Conservation (phyloP, 345 rosid genomes). For the Eucalyptus marginata region DNA sequence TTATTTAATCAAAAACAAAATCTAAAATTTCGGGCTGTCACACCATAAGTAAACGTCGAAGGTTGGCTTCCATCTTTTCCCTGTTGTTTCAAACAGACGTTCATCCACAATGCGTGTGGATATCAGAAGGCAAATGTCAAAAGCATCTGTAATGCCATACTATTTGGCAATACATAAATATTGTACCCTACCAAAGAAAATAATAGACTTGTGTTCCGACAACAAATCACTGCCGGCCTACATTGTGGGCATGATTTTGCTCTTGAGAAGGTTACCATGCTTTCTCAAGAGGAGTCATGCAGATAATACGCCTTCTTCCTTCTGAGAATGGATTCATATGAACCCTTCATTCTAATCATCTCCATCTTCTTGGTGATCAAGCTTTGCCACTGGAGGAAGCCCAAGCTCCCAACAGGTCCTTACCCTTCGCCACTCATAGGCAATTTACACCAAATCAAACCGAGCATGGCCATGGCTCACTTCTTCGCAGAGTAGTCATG, state of each 20-base stretch:
- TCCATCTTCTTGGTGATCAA: not conserved
- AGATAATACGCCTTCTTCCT: not conserved
- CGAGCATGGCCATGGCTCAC: conserved; percentile 35
- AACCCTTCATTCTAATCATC: not conserved
- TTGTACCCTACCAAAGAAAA: not conserved
- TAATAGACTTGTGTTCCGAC: not conserved
- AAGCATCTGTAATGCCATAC: not conserved
- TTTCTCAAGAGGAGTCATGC: not conserved
- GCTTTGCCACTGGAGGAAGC: conserved; percentile 26
- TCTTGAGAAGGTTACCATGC: not conserved
- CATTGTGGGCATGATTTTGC: not conserved
- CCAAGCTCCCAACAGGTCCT: conserved; percentile 77
- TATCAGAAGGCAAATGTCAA: not conserved
- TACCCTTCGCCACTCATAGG: conserved; percentile 69
- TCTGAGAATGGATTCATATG: not conserved
- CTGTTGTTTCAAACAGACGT: not conserved
- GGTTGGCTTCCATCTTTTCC: not conserved
- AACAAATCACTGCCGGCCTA: not conserved
- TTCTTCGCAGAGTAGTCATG: conserved; percentile 78
- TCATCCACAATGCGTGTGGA: not conserved
- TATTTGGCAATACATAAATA: not conserved
- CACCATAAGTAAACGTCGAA: not conserved
- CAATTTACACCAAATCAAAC: conserved; percentile 74
- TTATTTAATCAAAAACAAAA: too few species aligned
- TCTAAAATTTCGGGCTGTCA: too few species aligned